These are phyloP conservation scores for Podosphaera fusca DNA, from an alignment of 2,329 filamentous ascomycete genomes.

Conservation along the genomic window DNA sequence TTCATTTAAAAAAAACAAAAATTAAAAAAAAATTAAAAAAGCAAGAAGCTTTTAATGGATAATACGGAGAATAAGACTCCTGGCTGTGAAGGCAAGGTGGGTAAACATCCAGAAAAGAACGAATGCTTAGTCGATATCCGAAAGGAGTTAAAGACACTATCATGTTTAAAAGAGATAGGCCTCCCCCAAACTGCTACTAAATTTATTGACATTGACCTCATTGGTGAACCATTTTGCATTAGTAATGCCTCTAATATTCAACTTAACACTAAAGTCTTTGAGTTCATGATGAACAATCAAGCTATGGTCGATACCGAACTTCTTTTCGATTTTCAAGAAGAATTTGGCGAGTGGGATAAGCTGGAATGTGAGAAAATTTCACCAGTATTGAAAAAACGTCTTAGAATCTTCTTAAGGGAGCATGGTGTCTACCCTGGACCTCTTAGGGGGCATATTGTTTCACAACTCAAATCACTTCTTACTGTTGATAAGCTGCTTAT, in stretches of 20 bases:
- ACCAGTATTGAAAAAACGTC: not conserved
- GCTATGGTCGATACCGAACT: not conserved
- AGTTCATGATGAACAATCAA: not conserved
- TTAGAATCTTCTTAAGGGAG: not conserved
- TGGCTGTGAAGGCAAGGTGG: too few species aligned
- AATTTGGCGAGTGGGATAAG: not conserved
- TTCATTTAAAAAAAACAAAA: too few species aligned
- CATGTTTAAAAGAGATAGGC: not conserved
- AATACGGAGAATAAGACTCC: too few species aligned
- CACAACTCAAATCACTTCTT: not conserved
- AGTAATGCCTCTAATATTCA: not conserved
- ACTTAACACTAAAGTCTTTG: not conserved
- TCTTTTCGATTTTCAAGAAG: not conserved
- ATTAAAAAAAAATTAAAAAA: not conserved
- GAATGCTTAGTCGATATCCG: not conserved
- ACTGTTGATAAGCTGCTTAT: not conserved
- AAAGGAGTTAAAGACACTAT: not conserved
- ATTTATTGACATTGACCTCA: not conserved
- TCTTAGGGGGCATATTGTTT: not conserved
- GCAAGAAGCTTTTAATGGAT: not conserved
- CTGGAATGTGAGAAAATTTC: not conserved
- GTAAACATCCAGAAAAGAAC: not conserved
- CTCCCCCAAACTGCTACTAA: not conserved
- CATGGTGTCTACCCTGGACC: not conserved
- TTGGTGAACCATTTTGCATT: not conserved